phyloP scores from a whole-genome alignment of 371 early-diverging fungal species.

The Rhizopus delemar region DNA sequence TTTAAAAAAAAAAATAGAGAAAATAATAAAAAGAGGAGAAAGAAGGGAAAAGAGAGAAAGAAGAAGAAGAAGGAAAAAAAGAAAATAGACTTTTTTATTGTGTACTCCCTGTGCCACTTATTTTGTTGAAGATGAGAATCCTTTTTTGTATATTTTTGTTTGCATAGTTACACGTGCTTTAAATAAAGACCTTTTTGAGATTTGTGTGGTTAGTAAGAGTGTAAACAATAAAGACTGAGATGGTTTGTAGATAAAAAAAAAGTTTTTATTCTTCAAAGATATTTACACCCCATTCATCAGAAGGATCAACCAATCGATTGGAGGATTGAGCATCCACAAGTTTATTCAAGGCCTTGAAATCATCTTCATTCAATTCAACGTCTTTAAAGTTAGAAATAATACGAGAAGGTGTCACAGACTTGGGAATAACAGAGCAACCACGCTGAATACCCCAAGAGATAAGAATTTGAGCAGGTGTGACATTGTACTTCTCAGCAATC shows the following conservation, averaged over 20 bases:
- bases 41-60: neutral
- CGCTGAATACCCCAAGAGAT: conserved; percentile 78
- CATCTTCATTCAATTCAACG: conserved; percentile 38
- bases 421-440: conserved; percentile 64
- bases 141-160: conserved; percentile 1
- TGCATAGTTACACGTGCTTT: conserved; percentile 2
- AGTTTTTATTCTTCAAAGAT: conserved; percentile 31
- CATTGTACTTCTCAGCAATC: conserved; percentile 72
- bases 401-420: conserved; percentile 53
- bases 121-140: neutral
- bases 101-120: conserved; percentile 11
- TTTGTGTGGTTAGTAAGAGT: neutral
- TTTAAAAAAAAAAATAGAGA: conserved; percentile 5
- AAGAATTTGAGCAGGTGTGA: conserved; percentile 70
- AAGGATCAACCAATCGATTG: conserved; percentile 34
- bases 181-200: neutral
- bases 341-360: conserved; percentile 34
- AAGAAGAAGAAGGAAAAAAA: conserved; percentile 6
- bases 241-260: neutral
- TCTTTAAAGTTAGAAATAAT: conserved; percentile 45
- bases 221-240: neutral
- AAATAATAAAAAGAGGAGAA: conserved; percentile 6
- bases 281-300: conserved; percentile 31
- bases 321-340: conserved; percentile 22
- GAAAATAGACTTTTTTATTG: conserved; percentile 5